These are phyloP conservation scores for Mycogone perniciosa DNA, from an alignment of 2,329 filamentous ascomycete species.

Conservation along the genomic window DNA sequence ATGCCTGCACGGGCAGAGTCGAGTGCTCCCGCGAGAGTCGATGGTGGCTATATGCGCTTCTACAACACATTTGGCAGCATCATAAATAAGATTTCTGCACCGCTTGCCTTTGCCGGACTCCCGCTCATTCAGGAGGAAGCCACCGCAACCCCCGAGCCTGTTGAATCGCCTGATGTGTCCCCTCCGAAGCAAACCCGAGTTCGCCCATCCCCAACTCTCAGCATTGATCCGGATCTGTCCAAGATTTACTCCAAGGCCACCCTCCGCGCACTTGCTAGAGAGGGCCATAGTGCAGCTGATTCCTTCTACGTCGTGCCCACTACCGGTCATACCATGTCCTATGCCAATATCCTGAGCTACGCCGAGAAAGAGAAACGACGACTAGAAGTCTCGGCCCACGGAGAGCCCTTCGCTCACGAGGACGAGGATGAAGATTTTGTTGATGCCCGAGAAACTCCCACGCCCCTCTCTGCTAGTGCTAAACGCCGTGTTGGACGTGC, in stretches of 20 bases:
- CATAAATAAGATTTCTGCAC: slow-evolving; percentile 82
- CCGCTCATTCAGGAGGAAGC: slow-evolving; percentile 59
- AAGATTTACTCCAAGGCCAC: slow-evolving; percentile 82
- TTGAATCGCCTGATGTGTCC: slow-evolving; percentile 33
- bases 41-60: slow-evolving; percentile 83
- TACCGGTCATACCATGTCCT: slow-evolving; percentile 84
- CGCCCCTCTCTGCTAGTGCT: slow-evolving; percentile 36
- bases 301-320: slow-evolving; percentile 95
- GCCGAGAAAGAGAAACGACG: slow-evolving; percentile 61
- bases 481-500: slow-evolving; percentile 36
- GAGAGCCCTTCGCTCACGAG: slow-evolving; percentile 34
- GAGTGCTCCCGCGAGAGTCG: slow-evolving; percentile 32
- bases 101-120: slow-evolving; percentile 85
- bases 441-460: slow-evolving; percentile 67
- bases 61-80: slow-evolving; percentile 87
- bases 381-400: slow-evolving; percentile 44
- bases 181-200: slow-evolving; percentile 30
- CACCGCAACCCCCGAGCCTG: slow-evolving; percentile 21
- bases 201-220: slow-evolving; percentile 10
- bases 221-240: slow-evolving; percentile 65
- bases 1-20: slow-evolving; percentile 23
- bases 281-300: slow-evolving; percentile 57
- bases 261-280: slow-evolving; percentile 68
- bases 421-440: slow-evolving; percentile 82
- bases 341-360: slow-evolving; percentile 77